phyloP scores from a whole-genome alignment of 441 rosid species.

The Gossypium davidsonii region DNA sequence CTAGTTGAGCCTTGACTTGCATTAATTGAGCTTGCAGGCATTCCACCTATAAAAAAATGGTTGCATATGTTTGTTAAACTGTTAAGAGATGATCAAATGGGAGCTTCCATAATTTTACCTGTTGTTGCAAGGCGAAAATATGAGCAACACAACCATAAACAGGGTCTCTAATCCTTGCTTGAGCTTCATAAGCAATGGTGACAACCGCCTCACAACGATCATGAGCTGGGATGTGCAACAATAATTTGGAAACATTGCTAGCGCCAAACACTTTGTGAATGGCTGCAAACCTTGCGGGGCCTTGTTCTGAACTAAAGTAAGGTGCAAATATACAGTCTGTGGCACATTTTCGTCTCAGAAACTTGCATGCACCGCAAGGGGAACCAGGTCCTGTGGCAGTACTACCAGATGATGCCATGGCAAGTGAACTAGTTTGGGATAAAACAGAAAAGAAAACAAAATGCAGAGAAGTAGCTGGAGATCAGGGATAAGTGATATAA shows the following conservation, averaged over 20 bases:
- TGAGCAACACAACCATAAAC: conserved; percentile 93
- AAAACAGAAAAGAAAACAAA: background rate
- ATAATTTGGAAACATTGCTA: conserved; percentile 75
- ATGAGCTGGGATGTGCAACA: conserved; percentile 65
- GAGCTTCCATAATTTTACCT: conserved; percentile 32
- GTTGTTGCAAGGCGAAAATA: conserved; percentile 79
- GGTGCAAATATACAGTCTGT: conserved; percentile 85
- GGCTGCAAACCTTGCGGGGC: conserved; percentile 80
- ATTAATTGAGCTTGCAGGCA: conserved; percentile 73
- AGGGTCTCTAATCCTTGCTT: conserved; percentile 80
- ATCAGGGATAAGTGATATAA: conserved; percentile 8
- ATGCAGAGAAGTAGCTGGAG: background rate
- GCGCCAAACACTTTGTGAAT: conserved; percentile 94
- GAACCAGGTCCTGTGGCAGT: conserved; percentile 35
- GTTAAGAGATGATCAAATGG: background rate
- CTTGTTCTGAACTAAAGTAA: conserved; percentile 82
- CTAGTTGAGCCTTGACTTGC: conserved; percentile 71
- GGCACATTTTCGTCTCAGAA: conserved; percentile 74
- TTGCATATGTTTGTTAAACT: background rate
- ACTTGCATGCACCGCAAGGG: conserved; percentile 97
- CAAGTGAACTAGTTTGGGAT: background rate
- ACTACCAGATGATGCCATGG: conserved; percentile 53
- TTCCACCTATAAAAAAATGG: conserved; percentile 53
- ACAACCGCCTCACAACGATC: conserved; percentile 88
- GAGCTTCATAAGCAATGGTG: conserved; percentile 90